These are phyloP conservation scores for Barnettozyma populi DNA, from an alignment of 805 yeast species.

Conservation along the genomic window DNA sequence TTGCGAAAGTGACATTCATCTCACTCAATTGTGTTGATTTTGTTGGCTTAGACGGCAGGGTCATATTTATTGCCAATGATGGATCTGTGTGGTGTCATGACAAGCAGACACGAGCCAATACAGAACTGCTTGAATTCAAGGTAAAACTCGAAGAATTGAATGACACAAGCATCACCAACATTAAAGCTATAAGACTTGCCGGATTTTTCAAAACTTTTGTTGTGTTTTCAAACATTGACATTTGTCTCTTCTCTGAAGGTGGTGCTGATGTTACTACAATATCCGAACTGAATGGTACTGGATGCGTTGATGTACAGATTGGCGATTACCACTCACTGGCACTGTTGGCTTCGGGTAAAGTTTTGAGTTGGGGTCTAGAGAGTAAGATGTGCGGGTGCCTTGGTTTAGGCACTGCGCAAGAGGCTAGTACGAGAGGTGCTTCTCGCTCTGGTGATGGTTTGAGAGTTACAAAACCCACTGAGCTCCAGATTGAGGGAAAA, in stretches of 20 bases:
- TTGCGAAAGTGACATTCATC: conserved; percentile 37
- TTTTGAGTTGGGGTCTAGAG: conserved; percentile 67
- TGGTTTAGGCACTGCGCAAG: conserved; percentile 48
- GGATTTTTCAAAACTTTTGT: conserved; percentile 53
- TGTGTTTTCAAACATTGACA: conserved; percentile 46
- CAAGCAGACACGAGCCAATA: conserved; percentile 17
- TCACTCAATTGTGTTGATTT: conserved; percentile 42
- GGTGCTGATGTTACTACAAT: conserved; percentile 31
- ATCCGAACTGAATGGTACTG: conserved; percentile 40
- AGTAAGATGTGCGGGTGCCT: conserved; percentile 58
- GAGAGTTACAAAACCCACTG: conserved; percentile 39
- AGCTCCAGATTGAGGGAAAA: conserved; percentile 28
- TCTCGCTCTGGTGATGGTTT: conserved; percentile 22
- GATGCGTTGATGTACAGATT: conserved; percentile 50
- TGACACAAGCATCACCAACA: conserved; percentile 11
- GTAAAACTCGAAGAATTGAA: conserved; percentile 25
- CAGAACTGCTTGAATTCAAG: conserved; percentile 28
- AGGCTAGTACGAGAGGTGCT: conserved; percentile 18
- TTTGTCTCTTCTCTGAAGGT: conserved; percentile 16
- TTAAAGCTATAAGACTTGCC: conserved; percentile 43
- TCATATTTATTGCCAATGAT: conserved; percentile 42
- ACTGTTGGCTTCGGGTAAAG: conserved; percentile 48
- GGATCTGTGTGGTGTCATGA: conserved; percentile 31
- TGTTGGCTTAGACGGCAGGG: conserved; percentile 44
- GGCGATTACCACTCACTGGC: conserved; percentile 74